Percentiles rank a stretch among this genome's conserved stretches.
These are phyloP conservation scores for Sarocladium brachiariae DNA, from an alignment of 2,329 filamentous ascomycete genomes.

Conservation along the genomic window DNA sequence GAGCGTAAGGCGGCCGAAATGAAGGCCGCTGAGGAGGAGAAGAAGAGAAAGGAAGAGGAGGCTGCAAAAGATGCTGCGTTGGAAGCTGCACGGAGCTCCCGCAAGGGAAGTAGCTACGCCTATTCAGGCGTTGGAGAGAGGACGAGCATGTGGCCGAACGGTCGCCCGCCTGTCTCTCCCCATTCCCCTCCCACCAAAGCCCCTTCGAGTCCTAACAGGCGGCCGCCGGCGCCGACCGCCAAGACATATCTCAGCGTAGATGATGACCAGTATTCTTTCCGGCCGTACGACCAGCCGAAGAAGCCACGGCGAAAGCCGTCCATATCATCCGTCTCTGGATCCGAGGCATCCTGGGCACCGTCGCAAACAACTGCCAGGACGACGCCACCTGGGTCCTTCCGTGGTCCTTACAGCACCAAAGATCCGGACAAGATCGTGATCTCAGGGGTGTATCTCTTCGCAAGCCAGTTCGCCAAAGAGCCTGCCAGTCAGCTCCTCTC, in stretches of 20 bases:
- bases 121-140: constrained; percentile 61
- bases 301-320: constrained; percentile 50
- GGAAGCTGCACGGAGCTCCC: constrained; percentile 17
- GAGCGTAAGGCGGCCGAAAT: constrained; percentile 27
- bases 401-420: constrained; percentile 75
- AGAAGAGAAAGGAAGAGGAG: constrained; percentile 25
- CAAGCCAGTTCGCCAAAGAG: constrained; percentile 80
- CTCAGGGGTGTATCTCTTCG: constrained; percentile 86
- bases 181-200: constrained; percentile 24
- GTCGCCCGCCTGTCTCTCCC: constrained; percentile 35
- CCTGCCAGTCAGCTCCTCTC: constrained; percentile 86
- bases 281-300: constrained; percentile 67
- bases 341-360: constrained; percentile 79
- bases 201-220: constrained; percentile 26
- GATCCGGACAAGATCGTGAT: constrained; percentile 96
- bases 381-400: constrained; percentile 71
- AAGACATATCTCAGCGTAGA: constrained; percentile 54
- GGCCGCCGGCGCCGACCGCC: constrained; percentile 42
- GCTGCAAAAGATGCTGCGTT: constrained; percentile 9
- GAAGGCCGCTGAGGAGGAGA: constrained; percentile 14
- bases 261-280: constrained; percentile 63
- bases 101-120: constrained; percentile 50
- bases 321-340: constrained; percentile 61
- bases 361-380: constrained; percentile 80
- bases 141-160: constrained; percentile 63